These are phyloP conservation scores for Pseudogymnoascus sp. DNA, from an alignment of 2,329 filamentous ascomycete species.

Conservation along the genomic window DNA sequence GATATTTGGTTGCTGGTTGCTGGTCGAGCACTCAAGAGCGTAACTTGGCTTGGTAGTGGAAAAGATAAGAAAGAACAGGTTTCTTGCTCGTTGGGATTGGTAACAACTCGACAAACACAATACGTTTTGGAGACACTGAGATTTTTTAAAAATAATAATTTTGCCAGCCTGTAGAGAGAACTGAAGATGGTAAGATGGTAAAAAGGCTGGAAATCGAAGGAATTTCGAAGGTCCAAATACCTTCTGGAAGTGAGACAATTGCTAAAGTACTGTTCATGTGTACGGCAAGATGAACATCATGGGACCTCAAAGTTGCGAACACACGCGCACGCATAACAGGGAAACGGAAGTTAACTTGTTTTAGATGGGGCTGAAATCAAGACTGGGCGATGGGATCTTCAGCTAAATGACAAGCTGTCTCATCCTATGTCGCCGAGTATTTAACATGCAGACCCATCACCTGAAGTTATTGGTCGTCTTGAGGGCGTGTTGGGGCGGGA, in stretches of 20 bases:
- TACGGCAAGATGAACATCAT: constrained; percentile 1
- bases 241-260: neutral
- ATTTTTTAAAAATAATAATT: constrained; percentile 8
- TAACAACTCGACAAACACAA: neutral
- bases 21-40: constrained; percentile 13
- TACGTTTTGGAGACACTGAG: neutral
- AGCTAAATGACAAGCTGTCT: neutral
- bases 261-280: constrained; percentile 6
- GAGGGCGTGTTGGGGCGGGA: neutral
- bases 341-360: constrained; percentile 3
- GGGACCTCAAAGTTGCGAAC: neutral
- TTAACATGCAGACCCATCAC: constrained; percentile 2
- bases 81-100: neutral
- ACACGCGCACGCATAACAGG: constrained; percentile 4
- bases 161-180: neutral
- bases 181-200: neutral
- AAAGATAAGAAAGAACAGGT: constrained; percentile 6
- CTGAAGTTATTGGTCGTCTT: neutral
- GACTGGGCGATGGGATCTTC: neutral
- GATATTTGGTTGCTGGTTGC: neutral
- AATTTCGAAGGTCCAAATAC: constrained; percentile 3
- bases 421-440: neutral
- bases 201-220: constrained; percentile 8
- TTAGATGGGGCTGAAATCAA: constrained; percentile 6
- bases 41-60: constrained; percentile 7